phyloP scores from a whole-genome alignment of 495 filamentous ascomycete species.

The Cairneyella variabilis region DNA sequence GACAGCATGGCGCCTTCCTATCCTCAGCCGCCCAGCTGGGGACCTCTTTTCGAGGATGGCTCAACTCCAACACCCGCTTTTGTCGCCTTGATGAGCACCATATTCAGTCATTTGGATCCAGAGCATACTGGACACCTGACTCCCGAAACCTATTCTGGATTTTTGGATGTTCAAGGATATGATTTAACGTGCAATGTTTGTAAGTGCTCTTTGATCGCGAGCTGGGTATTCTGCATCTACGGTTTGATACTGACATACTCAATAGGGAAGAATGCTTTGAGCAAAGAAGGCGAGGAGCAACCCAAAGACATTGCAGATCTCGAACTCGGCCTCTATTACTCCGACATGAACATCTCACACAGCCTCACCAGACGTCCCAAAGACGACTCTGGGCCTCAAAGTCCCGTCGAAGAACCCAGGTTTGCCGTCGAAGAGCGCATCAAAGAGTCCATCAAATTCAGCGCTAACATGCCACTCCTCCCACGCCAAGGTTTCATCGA shows the following conservation, averaged over 20 bases:
- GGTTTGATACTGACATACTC: background rate
- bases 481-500: slow-evolving; percentile 15
- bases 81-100: slow-evolving; percentile 14
- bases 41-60: slow-evolving; percentile 5
- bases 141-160: slow-evolving; percentile 9
- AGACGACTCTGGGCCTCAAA: background rate
- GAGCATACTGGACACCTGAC: slow-evolving; percentile 8
- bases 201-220: background rate
- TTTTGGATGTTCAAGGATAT: slow-evolving; percentile 14
- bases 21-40: slow-evolving; percentile 5
- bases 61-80: slow-evolving; percentile 10
- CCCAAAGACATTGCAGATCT: slow-evolving; percentile 8
- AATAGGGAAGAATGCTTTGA: slow-evolving; percentile 10
- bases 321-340: slow-evolving; percentile 7
- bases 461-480: slow-evolving; percentile 13
- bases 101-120: slow-evolving; percentile 12
- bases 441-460: background rate
- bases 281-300: background rate
- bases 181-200: slow-evolving; percentile 1
- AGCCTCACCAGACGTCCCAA: background rate
- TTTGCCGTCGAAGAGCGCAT: slow-evolving; percentile 1
- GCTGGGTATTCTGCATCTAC: background rate
- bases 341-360: slow-evolving; percentile 11
- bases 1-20: slow-evolving; percentile 7
- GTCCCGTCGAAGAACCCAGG: background rate